Base-by-base conservation (phyloP, 805 yeast genomes). In the Candida tallmaniae region DNA sequence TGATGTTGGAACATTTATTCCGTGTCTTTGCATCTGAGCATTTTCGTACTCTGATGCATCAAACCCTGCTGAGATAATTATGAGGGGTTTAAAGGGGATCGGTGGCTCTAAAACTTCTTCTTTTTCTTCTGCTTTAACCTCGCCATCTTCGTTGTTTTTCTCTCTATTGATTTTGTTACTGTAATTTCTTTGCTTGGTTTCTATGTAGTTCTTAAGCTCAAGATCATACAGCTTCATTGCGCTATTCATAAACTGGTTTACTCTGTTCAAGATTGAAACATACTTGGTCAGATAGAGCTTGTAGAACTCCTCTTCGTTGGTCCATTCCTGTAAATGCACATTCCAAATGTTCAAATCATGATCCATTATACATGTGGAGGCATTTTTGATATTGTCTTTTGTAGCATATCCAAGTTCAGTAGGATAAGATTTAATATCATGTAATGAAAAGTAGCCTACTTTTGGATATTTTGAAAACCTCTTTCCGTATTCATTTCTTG, bases 31-130 rank as follows among this genome's bases (percentile, higher is more conserved):
- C 95, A 85, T 86, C 32, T 80, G 74, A n/a, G 76, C 75, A 38
- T 78, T 79, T 51, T 85, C 95, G 54, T 73, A 80, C 52, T 85
- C 95, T 12, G 84, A 78, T 2, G 93, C 94, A 59, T 85, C 95
- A 53, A 85, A 86, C 2, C 95, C 95, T 0, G 95, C 89, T 28
- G 94, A 83, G 1, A 85, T 68, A n/a, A 81, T 70, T 3, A 86
- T 74, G 39, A 84, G 46, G 8, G 73, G 70, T 40, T 62, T 64
- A 47, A 61, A 65, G 1, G 61, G 56, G 6, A 51, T 58, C 4
- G 70, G 71, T 4, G 66, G 60, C 2, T 31, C 32, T 8, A 27
- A 3, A 32, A 40, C 15, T 31, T 27, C 6, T 12, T 7, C 12
- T 46, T 33, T 26, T 55, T 35, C 32, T 45, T 60, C 42, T 61